Conservation (phyloP, 73 alveolate genomes). For the Blepharisma japonicum region DNA sequence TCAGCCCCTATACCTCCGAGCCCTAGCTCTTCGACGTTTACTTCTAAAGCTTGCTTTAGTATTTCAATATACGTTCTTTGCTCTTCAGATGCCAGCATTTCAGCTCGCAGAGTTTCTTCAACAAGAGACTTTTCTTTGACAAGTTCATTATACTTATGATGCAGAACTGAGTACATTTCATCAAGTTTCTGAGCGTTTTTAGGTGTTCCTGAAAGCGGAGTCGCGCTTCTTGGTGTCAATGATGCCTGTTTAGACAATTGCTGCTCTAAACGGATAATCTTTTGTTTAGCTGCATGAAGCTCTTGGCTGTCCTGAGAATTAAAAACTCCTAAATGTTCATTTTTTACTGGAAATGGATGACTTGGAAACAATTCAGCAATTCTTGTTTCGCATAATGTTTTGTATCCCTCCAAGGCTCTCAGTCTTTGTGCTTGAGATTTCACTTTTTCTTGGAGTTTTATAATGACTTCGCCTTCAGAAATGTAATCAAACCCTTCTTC, state of each 20-base stretch:
- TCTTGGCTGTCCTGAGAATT: neutral
- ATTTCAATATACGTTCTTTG: conserved; percentile 5
- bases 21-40: neutral
- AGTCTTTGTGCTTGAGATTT: conserved; percentile 20
- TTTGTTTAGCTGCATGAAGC: conserved; percentile 23
- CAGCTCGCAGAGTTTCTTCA: conserved; percentile 7
- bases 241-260: neutral
- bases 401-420: neutral
- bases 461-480: neutral
- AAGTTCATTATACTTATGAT: neutral
- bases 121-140: neutral
- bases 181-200: neutral
- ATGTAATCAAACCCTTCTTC: no score
- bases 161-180: neutral
- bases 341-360: conserved; percentile 31
- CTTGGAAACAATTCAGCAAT: conserved; percentile 25
- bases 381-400: conserved; percentile 1
- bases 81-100: neutral
- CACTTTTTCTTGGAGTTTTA: conserved; percentile 23
- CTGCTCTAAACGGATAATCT: neutral
- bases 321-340: conserved; percentile 24
- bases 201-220: neutral
- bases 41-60: conserved; percentile 1
- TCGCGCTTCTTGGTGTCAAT: neutral
- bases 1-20: neutral